These are phyloP conservation scores for Wickerhamiella lipophila DNA, from an alignment of 805 yeast genomes.

Conservation along the genomic window DNA sequence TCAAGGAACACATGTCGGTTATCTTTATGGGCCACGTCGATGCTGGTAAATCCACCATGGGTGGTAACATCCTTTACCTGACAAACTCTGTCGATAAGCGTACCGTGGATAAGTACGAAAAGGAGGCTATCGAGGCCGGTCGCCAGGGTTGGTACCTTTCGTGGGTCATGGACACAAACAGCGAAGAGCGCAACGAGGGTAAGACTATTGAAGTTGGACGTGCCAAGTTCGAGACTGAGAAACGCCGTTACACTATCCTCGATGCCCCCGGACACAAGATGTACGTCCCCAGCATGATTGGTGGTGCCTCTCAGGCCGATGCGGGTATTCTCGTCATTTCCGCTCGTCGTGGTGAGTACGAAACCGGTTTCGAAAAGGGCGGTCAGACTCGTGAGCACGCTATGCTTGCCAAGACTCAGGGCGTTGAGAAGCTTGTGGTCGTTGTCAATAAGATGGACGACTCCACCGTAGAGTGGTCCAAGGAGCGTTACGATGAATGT, in stretches of 20 bases:
- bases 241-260: conserved; percentile 91
- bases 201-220: conserved; percentile 98
- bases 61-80: conserved; percentile 85
- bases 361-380: conserved; percentile 97
- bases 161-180: conserved; percentile 99
- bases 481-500: conserved; percentile 94
- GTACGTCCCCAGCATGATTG: conserved; percentile 98
- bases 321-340: conserved; percentile 94
- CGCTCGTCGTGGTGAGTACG: conserved; percentile 98
- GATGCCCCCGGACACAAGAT: conserved; percentile 99
- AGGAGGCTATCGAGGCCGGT: conserved; percentile 98
- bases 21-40: conserved; percentile 99
- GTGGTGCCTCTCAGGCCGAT: conserved; percentile 99
- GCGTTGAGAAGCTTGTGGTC: conserved; percentile 85
- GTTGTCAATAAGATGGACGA: conserved; percentile 99
- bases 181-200: conserved; percentile 98
- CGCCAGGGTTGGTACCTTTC: conserved; percentile 99
- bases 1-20: conserved; percentile 87
- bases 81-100: conserved; percentile 98
- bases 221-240: conserved; percentile 94
- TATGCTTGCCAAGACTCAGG: conserved; percentile 92
- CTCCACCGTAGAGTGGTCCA: conserved; percentile 90
- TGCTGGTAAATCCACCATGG: conserved; percentile 99
- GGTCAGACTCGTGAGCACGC: conserved; percentile 99
- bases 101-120: conserved; percentile 93